Evolutionary conservation across 208 protist species (phyloP).

Genomic region (Trypanosomatidae sp.): DNA sequence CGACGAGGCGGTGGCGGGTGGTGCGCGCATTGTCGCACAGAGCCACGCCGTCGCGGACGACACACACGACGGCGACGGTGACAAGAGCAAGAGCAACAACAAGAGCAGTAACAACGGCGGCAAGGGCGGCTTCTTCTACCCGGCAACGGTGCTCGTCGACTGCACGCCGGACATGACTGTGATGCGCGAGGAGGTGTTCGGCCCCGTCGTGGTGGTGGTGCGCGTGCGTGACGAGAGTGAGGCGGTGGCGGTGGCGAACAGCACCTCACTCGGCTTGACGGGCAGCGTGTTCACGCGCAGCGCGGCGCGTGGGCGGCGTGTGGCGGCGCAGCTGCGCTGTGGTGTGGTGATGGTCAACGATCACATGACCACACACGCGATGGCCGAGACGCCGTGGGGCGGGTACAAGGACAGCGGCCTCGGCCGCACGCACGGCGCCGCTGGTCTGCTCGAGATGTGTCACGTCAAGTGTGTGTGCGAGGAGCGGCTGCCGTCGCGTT

Average conservation of each 20-base stretch:
- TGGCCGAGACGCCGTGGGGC: slow-evolving; percentile 76
- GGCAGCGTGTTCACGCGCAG: slow-evolving; percentile 63
- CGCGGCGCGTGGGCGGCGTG: slow-evolving; percentile 8
- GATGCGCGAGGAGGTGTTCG: slow-evolving; percentile 87
- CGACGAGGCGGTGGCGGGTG: slow-evolving; percentile 43
- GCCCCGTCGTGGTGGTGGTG: slow-evolving; percentile 76
- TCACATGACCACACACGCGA: slow-evolving; percentile 45
- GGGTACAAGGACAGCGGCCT: slow-evolving; percentile 83
- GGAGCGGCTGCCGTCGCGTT: slow-evolving; percentile 16
- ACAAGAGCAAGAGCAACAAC: slow-evolving; percentile 1
- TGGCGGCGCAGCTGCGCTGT: slow-evolving; percentile 43
- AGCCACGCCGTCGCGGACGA: slow-evolving; percentile 28
- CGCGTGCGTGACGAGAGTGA: slow-evolving; percentile 66
- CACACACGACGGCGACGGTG: neutral
- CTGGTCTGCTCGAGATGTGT: slow-evolving; percentile 71
- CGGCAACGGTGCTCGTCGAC: slow-evolving; percentile 68
- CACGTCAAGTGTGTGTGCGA: slow-evolving; percentile 76
- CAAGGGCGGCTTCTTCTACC: slow-evolving; percentile 72
- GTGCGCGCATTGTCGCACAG: slow-evolving; percentile 54
- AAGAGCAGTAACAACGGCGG: slow-evolving; percentile 16
- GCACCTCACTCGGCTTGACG: slow-evolving; percentile 50
- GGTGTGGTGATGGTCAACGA: slow-evolving; percentile 83
- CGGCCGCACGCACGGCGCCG: slow-evolving; percentile 67
- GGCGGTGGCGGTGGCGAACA: slow-evolving; percentile 61
- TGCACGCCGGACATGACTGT: slow-evolving; percentile 77